Percentiles rank a stretch among this genome's conserved stretches.
Evolutionary conservation across 129 eudicot genomes (phyloP).

Genomic region (Mikania micrantha): DNA sequence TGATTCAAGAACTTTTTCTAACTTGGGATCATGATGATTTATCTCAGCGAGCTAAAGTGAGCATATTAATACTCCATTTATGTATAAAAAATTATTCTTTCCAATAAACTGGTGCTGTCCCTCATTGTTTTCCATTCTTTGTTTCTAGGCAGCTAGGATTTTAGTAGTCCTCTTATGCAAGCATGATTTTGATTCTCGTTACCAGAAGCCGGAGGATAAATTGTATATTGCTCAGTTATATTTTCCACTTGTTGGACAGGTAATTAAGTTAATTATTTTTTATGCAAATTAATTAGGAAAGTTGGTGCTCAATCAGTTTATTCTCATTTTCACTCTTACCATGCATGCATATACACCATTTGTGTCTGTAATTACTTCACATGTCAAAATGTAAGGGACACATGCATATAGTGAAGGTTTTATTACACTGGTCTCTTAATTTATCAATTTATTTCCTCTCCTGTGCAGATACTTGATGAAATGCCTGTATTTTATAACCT

Average conservation of each 20-base stretch:
- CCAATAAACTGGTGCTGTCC: not conserved
- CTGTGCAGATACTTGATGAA: conserved; percentile 86
- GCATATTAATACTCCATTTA: conserved; percentile 14
- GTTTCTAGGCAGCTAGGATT: conserved; percentile 81
- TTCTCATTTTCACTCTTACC: conserved; percentile 6
- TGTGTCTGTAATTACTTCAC: not conserved
- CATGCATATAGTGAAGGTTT: not conserved
- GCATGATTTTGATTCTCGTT: conserved; percentile 94
- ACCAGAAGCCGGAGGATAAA: conserved; percentile 97
- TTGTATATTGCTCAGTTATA: conserved; percentile 89
- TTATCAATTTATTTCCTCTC: not conserved
- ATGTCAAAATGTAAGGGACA: not conserved
- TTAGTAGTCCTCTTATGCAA: conserved; percentile 93
- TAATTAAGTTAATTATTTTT: conserved; percentile 16
- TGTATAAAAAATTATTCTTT: not conserved
- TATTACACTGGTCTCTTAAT: conserved; percentile 7
- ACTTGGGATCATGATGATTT: conserved; percentile 98
- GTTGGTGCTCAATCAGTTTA: not conserved
- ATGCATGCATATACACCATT: too few species aligned
- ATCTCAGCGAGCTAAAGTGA: conserved; percentile 83
- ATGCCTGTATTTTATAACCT: conserved; percentile 99
- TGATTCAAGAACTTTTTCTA: conserved; percentile 92
- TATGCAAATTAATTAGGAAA: not conserved
- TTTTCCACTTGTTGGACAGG: conserved; percentile 98
- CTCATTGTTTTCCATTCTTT: conserved; percentile 20